Conservation (phyloP, 176 grass and related monocot genomes). For the Canna indica region DNA sequence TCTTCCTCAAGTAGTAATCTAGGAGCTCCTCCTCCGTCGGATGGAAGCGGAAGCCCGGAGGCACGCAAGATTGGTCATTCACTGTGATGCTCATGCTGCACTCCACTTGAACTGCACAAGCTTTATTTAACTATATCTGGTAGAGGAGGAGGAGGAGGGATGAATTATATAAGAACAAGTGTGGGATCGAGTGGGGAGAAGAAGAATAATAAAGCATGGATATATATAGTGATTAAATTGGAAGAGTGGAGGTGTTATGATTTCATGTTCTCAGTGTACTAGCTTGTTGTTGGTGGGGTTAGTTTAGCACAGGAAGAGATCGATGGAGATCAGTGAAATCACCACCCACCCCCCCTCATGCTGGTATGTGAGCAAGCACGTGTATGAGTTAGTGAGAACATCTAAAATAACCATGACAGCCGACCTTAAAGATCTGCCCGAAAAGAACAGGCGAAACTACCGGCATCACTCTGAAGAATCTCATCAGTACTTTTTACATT, state of each 20-base stretch:
- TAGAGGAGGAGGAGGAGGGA: too few relatives aligned
- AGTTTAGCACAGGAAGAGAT: conserved; percentile 43
- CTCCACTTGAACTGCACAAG: not conserved
- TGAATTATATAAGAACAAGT: too few relatives aligned
- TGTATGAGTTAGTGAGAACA: not conserved
- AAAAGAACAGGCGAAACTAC: conserved; percentile 24
- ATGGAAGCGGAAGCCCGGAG: conserved; percentile 95
- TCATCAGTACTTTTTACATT: too few relatives aligned
- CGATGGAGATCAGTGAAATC: not conserved
- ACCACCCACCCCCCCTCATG: conserved; percentile 39
- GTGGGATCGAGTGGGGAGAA: too few relatives aligned
- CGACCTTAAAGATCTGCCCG: conserved; percentile 40
- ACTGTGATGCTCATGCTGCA: conserved; percentile 73
- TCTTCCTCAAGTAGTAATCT: conserved; percentile 90
- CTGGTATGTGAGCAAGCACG: not conserved
- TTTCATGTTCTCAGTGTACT: not conserved
- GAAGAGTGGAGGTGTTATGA: conserved; percentile 1
- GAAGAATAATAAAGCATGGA: not conserved
- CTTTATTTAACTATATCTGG: not conserved
- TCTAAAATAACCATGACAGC: conserved; percentile 23
- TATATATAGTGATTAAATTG: conserved; percentile 9
- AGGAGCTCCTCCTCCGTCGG: conserved; percentile 96
- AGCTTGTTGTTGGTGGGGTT: conserved; percentile 32
- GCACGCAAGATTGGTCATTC: conserved; percentile 86
- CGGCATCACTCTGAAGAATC: not conserved